phyloP scores from a whole-genome alignment of 176 grass and related monocot genomes.

The Oryza coarctata region DNA sequence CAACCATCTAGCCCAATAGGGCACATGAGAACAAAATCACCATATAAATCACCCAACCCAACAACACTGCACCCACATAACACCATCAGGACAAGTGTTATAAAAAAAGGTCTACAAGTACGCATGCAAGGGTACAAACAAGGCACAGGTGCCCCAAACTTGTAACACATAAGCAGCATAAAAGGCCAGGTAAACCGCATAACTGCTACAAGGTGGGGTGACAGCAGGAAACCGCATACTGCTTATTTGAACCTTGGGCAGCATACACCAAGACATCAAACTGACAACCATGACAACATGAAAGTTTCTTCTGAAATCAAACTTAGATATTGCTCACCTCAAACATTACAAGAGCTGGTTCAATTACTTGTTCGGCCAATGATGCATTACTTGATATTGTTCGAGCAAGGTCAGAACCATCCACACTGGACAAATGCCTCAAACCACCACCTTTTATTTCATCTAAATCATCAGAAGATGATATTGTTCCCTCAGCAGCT shows the following conservation, averaged over 20 bases:
- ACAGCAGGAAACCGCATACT: background rate
- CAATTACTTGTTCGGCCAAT: constrained; percentile 89
- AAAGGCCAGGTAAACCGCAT: background rate
- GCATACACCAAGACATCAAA: background rate
- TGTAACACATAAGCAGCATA: background rate
- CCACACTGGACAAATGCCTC: constrained; percentile 49
- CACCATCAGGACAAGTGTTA: background rate
- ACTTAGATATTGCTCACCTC: constrained; percentile 62
- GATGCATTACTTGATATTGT: constrained; percentile 80
- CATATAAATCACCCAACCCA: background rate
- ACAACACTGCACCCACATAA: background rate
- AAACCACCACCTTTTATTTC: constrained; percentile 50
- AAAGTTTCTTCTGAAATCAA: constrained; percentile 13
- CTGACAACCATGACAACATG: constrained; percentile 9
- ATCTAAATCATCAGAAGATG: constrained; percentile 60
- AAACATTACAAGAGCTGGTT: constrained; percentile 98
- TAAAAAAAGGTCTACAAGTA: background rate
- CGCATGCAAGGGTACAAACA: background rate
- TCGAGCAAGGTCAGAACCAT: constrained; percentile 57
- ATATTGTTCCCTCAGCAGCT: constrained; percentile 63
- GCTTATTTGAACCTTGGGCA: background rate
- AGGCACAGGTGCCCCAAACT: background rate
- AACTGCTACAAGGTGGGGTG: background rate
- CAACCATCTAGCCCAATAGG: background rate
- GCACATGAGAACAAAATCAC: background rate